Evolutionary conservation across 2,329 filamentous ascomycete genomes (phyloP).

Genomic region (Penicillium verrucosum): DNA sequence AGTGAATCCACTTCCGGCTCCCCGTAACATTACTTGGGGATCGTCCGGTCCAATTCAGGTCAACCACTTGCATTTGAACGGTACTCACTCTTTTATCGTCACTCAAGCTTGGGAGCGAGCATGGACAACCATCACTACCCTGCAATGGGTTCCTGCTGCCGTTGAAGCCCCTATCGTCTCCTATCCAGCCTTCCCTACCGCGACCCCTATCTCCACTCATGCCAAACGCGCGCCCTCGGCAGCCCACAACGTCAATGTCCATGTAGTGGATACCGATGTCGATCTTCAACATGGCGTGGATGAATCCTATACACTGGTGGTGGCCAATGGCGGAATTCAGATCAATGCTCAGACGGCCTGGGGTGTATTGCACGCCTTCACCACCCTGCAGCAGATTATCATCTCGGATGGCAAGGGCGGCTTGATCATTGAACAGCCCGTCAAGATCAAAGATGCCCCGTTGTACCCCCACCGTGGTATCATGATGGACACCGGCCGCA

Average conservation of each 20-base stretch:
- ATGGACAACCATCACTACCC: conserved; percentile 45
- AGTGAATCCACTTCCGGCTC: conserved; percentile 55
- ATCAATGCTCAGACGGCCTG: conserved; percentile 53
- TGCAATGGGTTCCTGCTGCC: conserved; percentile 56
- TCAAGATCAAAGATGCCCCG: conserved; percentile 50
- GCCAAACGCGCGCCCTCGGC: conserved; percentile 29
- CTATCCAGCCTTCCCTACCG: conserved; percentile 53
- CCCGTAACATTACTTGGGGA: conserved; percentile 53
- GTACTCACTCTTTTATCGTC: conserved; percentile 33
- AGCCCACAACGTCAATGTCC: conserved; percentile 47
- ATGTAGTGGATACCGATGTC: conserved; percentile 46
- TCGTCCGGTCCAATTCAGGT: conserved; percentile 49
- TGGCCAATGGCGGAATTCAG: conserved; percentile 43
- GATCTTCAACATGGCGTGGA: conserved; percentile 56
- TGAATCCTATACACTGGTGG: conserved; percentile 54
- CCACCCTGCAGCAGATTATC: conserved; percentile 56
- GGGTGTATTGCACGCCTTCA: conserved; percentile 56
- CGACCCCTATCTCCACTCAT: conserved; percentile 26
- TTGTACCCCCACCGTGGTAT: conserved; percentile 55
- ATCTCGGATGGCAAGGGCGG: conserved; percentile 47
- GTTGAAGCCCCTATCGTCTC: conserved; percentile 51
- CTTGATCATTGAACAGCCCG: conserved; percentile 53
- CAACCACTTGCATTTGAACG: conserved; percentile 38
- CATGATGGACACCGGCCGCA: conserved; percentile 55
- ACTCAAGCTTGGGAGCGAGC: conserved; percentile 51